These are phyloP conservation scores for Plasmodium cynomolgi DNA, from an alignment of 169 alveolate species.

Conservation along the genomic window DNA sequence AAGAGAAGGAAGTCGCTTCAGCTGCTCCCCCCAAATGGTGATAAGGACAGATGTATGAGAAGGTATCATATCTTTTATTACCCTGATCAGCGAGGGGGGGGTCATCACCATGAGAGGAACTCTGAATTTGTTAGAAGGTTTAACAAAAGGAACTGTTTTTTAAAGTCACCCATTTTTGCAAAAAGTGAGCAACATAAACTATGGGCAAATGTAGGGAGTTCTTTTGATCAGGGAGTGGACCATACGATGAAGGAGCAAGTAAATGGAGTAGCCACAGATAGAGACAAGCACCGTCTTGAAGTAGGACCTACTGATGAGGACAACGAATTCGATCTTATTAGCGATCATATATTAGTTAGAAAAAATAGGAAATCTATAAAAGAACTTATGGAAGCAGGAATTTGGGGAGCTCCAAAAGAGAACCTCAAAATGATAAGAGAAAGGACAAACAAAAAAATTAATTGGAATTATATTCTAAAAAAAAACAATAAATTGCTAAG, in stretches of 20 bases:
- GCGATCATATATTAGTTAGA: slow-evolving; percentile 21
- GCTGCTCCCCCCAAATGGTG: neutral
- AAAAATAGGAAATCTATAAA: slow-evolving; percentile 36
- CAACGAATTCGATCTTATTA: slow-evolving; percentile 27
- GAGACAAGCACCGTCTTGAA: neutral
- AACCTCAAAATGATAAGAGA: slow-evolving; percentile 64
- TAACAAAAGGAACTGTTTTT: slow-evolving; percentile 37
- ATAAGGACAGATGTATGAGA: neutral
- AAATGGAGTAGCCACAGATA: neutral
- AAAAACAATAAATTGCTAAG: slow-evolving; percentile 39
- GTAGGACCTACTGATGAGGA: neutral
- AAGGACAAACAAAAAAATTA: slow-evolving; percentile 34
- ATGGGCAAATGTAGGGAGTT: neutral
- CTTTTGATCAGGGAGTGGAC: neutral
- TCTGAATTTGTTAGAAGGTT: slow-evolving; percentile 1
- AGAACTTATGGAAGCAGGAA: slow-evolving; percentile 44
- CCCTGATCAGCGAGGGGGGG: neutral
- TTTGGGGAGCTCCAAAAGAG: slow-evolving; percentile 57
- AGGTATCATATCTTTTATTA: neutral
- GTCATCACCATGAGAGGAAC: neutral
- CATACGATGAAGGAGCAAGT: neutral
- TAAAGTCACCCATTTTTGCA: slow-evolving; percentile 16
- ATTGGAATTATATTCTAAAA: slow-evolving; percentile 65
- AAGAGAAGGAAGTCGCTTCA: neutral
- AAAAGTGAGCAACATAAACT: neutral